phyloP scores from a whole-genome alignment of 192 early-diverging fungal species.

The Coemansia sp. region DNA sequence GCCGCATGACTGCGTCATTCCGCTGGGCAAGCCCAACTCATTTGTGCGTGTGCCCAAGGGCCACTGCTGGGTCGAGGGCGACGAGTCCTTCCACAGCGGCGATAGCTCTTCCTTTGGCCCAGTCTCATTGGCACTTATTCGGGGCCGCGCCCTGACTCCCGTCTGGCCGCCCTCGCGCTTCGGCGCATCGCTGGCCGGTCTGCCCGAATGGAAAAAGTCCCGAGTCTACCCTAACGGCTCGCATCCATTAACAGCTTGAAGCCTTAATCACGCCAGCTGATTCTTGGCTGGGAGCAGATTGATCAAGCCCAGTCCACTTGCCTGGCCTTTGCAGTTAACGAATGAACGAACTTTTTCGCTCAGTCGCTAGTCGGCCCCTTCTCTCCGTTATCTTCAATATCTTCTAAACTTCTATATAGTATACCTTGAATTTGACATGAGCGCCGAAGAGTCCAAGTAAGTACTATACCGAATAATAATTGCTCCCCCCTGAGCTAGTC shows the following conservation, averaged over 20 bases:
- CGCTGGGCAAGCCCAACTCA: conserved; percentile 26
- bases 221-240: conserved; percentile 39
- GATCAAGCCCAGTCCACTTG: not conserved
- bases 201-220: conserved; percentile 47
- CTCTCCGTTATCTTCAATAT: not conserved
- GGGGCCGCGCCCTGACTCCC: conserved; percentile 60
- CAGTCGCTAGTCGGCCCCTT: not conserved
- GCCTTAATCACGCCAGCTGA: not conserved
- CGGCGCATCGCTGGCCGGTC: conserved; percentile 48
- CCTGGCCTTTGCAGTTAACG: not conserved
- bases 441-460: conserved; percentile 5
- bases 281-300: not conserved
- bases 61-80: conserved; percentile 86
- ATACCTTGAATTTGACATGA: conserved; percentile 4
- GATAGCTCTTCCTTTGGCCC: conserved; percentile 84
- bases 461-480: not conserved
- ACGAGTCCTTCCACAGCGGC: conserved; percentile 79
- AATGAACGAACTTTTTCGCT: not conserved
- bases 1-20: conserved; percentile 69
- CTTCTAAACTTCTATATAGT: not conserved
- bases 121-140: conserved; percentile 69
- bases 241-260: not conserved
- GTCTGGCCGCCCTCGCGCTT: conserved; percentile 72
- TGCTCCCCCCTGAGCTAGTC: not conserved
- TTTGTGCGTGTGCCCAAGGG: conserved; percentile 70